These are phyloP conservation scores for Chloranthus sessilifolius DNA, from an alignment of 164 flowering plant species.

Conservation along the genomic window DNA sequence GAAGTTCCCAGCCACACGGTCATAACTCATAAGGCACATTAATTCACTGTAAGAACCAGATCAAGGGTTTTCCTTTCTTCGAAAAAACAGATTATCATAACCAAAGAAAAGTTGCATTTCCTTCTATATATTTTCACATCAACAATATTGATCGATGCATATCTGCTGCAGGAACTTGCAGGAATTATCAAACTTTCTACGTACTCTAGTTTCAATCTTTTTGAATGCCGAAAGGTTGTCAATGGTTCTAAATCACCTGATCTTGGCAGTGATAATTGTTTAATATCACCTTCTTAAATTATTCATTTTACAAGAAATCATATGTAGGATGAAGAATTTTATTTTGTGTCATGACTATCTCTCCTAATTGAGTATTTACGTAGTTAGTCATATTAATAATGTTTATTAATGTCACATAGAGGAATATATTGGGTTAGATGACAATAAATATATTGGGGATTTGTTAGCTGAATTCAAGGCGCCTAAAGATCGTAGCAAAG, in stretches of 20 bases:
- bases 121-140: too few relatives aligned
- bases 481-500: slow-evolving; percentile 88
- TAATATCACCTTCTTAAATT: slow-evolving; percentile 4
- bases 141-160: too few relatives aligned
- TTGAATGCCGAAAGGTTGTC: slow-evolving; percentile 91
- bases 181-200: slow-evolving; percentile 84
- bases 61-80: too few relatives aligned
- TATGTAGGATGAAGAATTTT: too few relatives aligned
- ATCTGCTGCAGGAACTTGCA: slow-evolving; percentile 78
- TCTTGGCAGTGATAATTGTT: slow-evolving; percentile 64
- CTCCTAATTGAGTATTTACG: too few relatives aligned
- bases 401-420: slow-evolving; percentile 35
- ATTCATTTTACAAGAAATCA: neutral
- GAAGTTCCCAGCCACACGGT: too few relatives aligned
- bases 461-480: slow-evolving; percentile 90
- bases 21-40: too few relatives aligned
- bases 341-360: too few relatives aligned
- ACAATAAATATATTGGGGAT: slow-evolving; percentile 95
- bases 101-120: too few relatives aligned
- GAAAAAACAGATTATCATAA: too few relatives aligned
- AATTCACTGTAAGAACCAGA: too few relatives aligned
- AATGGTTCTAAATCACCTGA: slow-evolving; percentile 83
- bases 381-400: too few relatives aligned
- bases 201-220: slow-evolving; percentile 88
- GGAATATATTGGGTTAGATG: slow-evolving; percentile 93